Evolutionary conservation across 2,329 filamentous ascomycete species (phyloP), one percentile per base, ranked within the genome.

Genomic region (Arthroderma sp.): DNA sequence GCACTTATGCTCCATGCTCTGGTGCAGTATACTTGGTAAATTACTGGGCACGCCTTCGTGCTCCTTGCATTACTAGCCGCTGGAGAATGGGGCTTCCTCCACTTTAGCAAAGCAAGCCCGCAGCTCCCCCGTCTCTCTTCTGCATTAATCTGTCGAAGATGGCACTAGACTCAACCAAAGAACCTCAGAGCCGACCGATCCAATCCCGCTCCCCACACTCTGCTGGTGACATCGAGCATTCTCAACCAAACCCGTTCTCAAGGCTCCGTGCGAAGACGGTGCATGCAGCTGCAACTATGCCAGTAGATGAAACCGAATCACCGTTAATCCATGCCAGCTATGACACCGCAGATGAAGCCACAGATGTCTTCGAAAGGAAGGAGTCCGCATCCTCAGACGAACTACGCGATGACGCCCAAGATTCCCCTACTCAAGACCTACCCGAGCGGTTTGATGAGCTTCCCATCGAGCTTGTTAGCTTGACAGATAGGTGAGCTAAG

Each of bases 381-480:
- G 53, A 56, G 29, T 59, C 63, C 9, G 53, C 57, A 28, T 61
- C 61, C 40, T 57, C 55, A n/a, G 30, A 43, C 4, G 41, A 43
- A n/a, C 8, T 15, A 4, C 5, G 11, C 9, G 57, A 59, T 32
- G 41, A 34, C 27, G 40, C 27, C 30, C 29, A 27, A 32, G 42
- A 38, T n/a, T 27, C 29, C 7, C 36, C 34, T 34, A 28, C 36
- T 5, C 15, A 22, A 22, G 42, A 47, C 40, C 48, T 43, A 4
- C 8, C 69, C 83, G 3, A 75, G 85, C 50, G 81, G 85, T 46
- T 81, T 50, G 85, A 94, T 55, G 84, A 94, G 57, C 77, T 98
- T 36, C 91, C 91, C 9, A 91, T 95, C 56, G 91, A 98, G 72
- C 77, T 98, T 47, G 75, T 91, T 47, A 91, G 85, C 62, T 68